Percentiles rank a stretch among this genome's conserved stretches.
Conservation (phyloP, 106 monocot species). For the Dactylorhiza incarnata region DNA sequence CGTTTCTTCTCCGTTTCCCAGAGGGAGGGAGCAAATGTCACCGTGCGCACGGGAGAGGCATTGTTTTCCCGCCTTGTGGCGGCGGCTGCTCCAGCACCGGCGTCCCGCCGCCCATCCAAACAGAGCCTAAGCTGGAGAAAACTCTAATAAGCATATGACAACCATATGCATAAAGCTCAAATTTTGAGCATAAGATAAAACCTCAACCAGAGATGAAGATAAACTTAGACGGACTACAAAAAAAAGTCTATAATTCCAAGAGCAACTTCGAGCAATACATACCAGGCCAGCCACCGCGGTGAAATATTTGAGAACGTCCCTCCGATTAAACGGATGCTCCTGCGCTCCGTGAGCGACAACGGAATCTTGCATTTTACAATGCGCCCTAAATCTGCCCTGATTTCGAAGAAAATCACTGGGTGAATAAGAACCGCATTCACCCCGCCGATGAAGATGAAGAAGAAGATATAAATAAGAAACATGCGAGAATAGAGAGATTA, state of each 20-base stretch:
- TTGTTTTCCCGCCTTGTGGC: no score
- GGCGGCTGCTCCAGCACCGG: no score
- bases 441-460: neutral
- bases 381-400: neutral
- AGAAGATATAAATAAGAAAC: neutral
- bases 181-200: neutral
- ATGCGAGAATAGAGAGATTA: neutral
- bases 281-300: neutral
- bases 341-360: no score
- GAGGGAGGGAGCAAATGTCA: no score
- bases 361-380: neutral
- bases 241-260: neutral
- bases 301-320: neutral
- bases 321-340: conserved; percentile 1
- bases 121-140: no score
- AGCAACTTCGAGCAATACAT: neutral
- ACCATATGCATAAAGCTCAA: neutral
- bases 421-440: neutral
- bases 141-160: no score
- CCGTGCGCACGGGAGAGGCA: no score
- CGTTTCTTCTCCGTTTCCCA: no score
- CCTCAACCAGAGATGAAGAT: neutral
- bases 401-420: neutral
- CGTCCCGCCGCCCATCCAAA: no score
- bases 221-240: neutral